phyloP scores from a whole-genome alignment of 129 eudicot species.

The Artemisia annua region DNA sequence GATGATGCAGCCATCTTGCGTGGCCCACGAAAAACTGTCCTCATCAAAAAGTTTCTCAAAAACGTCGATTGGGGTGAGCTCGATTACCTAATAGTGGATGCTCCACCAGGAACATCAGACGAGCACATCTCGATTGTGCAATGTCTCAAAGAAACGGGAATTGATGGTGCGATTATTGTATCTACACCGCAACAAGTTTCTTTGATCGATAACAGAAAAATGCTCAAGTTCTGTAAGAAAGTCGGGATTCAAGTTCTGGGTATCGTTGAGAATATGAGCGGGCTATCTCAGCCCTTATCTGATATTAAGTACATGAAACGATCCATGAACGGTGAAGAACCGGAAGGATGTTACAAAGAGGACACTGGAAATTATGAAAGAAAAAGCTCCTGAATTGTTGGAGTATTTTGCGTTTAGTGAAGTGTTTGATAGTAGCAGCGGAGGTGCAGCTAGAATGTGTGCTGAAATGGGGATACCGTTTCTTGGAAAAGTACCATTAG shows the following conservation, averaged over 20 bases:
- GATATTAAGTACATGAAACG: slow-evolving; percentile 55
- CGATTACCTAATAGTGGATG: slow-evolving; percentile 82
- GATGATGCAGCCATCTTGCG: slow-evolving; percentile 89
- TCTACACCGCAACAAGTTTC: slow-evolving; percentile 95
- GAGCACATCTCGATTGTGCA: slow-evolving; percentile 85
- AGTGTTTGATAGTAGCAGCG: slow-evolving; percentile 82
- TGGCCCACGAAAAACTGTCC: slow-evolving; percentile 81
- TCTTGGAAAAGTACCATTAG: slow-evolving; percentile 82
- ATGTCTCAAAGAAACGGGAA: slow-evolving; percentile 74
- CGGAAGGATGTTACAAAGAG: slow-evolving; percentile 59
- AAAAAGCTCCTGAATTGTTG: slow-evolving; percentile 75
- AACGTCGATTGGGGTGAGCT: slow-evolving; percentile 93
- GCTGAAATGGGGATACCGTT: slow-evolving; percentile 75
- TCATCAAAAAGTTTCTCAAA: slow-evolving; percentile 76
- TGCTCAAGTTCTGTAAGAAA: slow-evolving; percentile 82
- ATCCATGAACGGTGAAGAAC: slow-evolving; percentile 45
- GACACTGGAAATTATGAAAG: slow-evolving; percentile 47
- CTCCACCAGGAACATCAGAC: slow-evolving; percentile 95
- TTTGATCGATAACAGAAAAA: slow-evolving; percentile 79
- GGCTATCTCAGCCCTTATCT: slow-evolving; percentile 57
- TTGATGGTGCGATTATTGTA: slow-evolving; percentile 84
- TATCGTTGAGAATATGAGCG: slow-evolving; percentile 94
- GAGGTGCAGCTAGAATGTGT: slow-evolving; percentile 84
- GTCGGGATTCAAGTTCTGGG: slow-evolving; percentile 76
- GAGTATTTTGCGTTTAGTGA: slow-evolving; percentile 57